Percentiles rank a stretch among this genome's conserved stretches.
These are phyloP conservation scores for Trichomonascus vanleenenianus DNA, from an alignment of 805 yeast genomes.

Conservation along the genomic window DNA sequence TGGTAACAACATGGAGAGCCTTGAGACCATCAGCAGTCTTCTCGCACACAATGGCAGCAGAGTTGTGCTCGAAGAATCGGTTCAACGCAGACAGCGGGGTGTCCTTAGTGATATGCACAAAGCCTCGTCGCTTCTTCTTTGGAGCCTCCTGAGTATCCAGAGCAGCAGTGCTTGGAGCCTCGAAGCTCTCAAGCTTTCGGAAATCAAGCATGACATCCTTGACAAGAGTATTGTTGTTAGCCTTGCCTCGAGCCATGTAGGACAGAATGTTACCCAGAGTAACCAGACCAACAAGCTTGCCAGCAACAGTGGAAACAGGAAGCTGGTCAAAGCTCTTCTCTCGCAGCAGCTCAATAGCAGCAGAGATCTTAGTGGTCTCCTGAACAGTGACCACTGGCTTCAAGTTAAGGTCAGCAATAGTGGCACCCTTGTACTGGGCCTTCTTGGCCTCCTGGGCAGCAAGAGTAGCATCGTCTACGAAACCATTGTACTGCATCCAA, in stretches of 20 bases:
- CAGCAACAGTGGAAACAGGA: constrained; percentile 56
- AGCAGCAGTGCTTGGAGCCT: constrained; percentile 44
- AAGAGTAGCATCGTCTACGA: constrained; percentile 48
- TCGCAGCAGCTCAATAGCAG: constrained; percentile 62
- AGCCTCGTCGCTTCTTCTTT: constrained; percentile 50
- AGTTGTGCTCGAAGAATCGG: constrained; percentile 75
- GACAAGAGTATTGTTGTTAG: constrained; percentile 49
- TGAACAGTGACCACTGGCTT: constrained; percentile 75
- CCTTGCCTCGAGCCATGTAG: constrained; percentile 52
- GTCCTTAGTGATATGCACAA: constrained; percentile 54
- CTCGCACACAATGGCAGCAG: constrained; percentile 78
- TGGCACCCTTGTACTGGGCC: constrained; percentile 41
- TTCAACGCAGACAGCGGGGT: constrained; percentile 63
- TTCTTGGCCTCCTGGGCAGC: constrained; percentile 30
- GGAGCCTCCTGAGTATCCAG: constrained; percentile 17
- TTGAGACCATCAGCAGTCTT: constrained; percentile 36
- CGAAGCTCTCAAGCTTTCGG: constrained; percentile 49
- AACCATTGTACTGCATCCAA: constrained; percentile 77
- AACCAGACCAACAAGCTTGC: constrained; percentile 64
- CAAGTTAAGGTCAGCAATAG: constrained; percentile 61
- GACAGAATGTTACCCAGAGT: constrained; percentile 68
- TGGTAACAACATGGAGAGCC: constrained; percentile 80
- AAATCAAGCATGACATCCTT: constrained; percentile 62
- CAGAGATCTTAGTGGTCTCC: constrained; percentile 48
- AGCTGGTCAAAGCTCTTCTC: constrained; percentile 78